Conservation (phyloP, 352 stramenopile species). For the Peronospora belbahrii region DNA sequence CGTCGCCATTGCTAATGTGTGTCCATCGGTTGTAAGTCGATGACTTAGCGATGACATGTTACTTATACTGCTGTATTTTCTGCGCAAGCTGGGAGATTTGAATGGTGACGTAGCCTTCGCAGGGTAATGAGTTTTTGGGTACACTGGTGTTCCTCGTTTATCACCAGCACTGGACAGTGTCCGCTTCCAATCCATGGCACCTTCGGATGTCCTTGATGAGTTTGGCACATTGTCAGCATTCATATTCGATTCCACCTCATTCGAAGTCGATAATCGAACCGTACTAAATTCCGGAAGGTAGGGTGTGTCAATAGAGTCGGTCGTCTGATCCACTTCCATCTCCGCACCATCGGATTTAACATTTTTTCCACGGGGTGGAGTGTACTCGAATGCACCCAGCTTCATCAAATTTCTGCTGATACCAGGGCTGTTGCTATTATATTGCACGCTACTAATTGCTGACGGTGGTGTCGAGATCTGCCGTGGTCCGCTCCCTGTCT, state of each 20-base stretch:
- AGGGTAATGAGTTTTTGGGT: constrained; percentile 46
- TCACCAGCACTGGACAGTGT: constrained; percentile 25
- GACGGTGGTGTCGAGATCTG: constrained; percentile 48
- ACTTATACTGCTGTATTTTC: constrained; percentile 57
- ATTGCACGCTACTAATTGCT: constrained; percentile 68
- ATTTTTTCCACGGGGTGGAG: constrained; percentile 37
- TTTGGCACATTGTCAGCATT: constrained; percentile 1
- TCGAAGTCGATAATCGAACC: constrained; percentile 23
- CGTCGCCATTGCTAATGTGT: constrained; percentile 11
- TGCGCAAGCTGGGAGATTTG: constrained; percentile 41
- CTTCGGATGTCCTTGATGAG: constrained; percentile 13
- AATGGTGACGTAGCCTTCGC: constrained; percentile 22
- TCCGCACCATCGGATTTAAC: constrained; percentile 7
- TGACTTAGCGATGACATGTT: constrained; percentile 43
- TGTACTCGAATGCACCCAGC: constrained; percentile 71
- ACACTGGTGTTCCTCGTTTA: constrained; percentile 25
- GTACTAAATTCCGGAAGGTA: constrained; percentile 57
- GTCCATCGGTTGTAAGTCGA: constrained; percentile 6
- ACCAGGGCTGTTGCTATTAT: constrained; percentile 43
- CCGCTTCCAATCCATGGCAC: constrained; percentile 36
- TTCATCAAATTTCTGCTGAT: constrained; percentile 81
- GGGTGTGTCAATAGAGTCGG: constrained; percentile 33
- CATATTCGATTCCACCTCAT: constrained; percentile 7
- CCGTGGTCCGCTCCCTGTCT: constrained; percentile 12
- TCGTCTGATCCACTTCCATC: constrained; percentile 19